A percentile compares a stretch with the other conserved stretches of the same genome.
Evolutionary conservation across 139 green algal species (phyloP).

Genomic region (Monoraphidium neglectum): DNA sequence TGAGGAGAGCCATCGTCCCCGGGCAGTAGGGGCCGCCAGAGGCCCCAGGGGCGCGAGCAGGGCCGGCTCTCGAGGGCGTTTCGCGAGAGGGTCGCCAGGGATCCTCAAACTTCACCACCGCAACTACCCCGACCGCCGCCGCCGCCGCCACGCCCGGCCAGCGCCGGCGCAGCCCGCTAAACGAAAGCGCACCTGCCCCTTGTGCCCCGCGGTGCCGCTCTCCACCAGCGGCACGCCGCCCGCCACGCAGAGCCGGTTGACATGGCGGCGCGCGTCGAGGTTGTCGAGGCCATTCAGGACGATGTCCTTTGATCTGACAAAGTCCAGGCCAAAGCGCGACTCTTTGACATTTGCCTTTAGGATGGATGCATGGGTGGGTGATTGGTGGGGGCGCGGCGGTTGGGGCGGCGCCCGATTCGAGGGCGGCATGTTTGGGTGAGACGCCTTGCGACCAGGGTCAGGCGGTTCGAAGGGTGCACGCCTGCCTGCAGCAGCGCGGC

Average conservation of each 20-base stretch:
- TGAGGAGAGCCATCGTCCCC: too few relatives aligned
- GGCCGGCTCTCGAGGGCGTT: too few relatives aligned
- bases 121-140: neutral
- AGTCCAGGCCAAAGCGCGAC: constrained; percentile 81
- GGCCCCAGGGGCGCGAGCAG: too few relatives aligned
- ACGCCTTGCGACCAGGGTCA: too few relatives aligned
- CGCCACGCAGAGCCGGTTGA: constrained; percentile 79
- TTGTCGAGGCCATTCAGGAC: constrained; percentile 99
- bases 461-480: too few relatives aligned
- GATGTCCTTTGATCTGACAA: constrained; percentile 88
- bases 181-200: constrained; percentile 91
- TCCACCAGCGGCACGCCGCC: constrained; percentile 91
- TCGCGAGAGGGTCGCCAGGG: too few relatives aligned
- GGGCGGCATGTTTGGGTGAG: too few relatives aligned
- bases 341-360: constrained; percentile 79
- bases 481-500: too few relatives aligned
- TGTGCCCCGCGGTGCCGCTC: constrained; percentile 91
- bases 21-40: too few relatives aligned
- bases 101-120: too few relatives aligned
- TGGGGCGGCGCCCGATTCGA: too few relatives aligned
- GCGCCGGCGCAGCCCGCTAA: neutral
- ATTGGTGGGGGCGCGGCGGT: constrained; percentile 55
- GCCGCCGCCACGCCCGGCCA: neutral
- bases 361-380: constrained; percentile 68
- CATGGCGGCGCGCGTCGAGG: constrained; percentile 78